Percentiles rank a stretch among this genome's conserved stretches.
phyloP scores from a whole-genome alignment of 192 early-diverging fungal species.

The Backusella circina region DNA sequence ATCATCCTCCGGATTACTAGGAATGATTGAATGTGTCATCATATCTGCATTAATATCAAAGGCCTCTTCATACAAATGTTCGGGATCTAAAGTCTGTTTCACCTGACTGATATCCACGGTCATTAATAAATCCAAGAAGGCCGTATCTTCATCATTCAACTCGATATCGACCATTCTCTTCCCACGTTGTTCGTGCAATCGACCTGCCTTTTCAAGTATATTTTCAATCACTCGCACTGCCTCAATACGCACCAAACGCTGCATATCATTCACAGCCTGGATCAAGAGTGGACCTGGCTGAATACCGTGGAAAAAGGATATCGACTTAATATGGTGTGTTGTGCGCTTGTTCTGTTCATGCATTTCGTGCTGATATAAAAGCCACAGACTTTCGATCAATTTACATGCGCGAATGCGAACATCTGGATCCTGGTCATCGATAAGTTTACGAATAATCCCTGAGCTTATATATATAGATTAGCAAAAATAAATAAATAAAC shows the following conservation, averaged over 20 bases:
- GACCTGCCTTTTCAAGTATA: conserved; percentile 4
- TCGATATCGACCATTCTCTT: not conserved
- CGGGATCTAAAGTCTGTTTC: conserved; percentile 39
- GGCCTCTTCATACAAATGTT: conserved; percentile 53
- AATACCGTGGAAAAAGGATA: not conserved
- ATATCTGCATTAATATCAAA: conserved; percentile 41
- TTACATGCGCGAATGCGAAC: conserved; percentile 45
- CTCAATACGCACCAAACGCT: conserved; percentile 20
- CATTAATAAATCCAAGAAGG: conserved; percentile 32
- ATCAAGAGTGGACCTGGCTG: not conserved
- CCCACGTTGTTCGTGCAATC: not conserved
- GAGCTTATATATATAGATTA: conserved; percentile 26
- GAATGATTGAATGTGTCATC: conserved; percentile 39
- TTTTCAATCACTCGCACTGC: conserved; percentile 15
- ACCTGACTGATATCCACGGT: conserved; percentile 39
- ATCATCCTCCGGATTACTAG: conserved; percentile 16
- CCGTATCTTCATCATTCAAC: not conserved
- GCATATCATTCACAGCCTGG: conserved; percentile 5
- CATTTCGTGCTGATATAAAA: conserved; percentile 28
- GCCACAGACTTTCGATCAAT: conserved; percentile 47
- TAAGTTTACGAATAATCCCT: conserved; percentile 29
- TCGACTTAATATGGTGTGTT: not conserved
- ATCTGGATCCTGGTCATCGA: conserved; percentile 52
- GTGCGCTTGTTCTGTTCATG: conserved; percentile 11
- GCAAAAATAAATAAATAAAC: not conserved